phyloP scores from a whole-genome alignment of 768 basidiomycete species.

The Tricholoma terreum region DNA sequence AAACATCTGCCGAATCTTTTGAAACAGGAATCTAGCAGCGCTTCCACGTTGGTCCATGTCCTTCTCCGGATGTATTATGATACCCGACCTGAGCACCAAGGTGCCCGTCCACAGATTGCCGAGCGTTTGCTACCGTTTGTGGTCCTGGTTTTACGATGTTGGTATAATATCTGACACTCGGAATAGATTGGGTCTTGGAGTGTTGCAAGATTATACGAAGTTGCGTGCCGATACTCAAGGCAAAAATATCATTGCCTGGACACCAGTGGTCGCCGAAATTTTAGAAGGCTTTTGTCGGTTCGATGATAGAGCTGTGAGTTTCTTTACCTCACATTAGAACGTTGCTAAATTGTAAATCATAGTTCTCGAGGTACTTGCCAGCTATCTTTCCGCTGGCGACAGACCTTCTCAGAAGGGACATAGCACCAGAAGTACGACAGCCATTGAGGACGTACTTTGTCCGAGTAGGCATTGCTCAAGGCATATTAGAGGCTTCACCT shows the following conservation, averaged over 20 bases:
- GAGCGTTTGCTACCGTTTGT: conserved; percentile 70
- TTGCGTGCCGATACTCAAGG: conserved; percentile 87
- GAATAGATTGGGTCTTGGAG: conserved; percentile 77
- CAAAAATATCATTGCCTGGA: conserved; percentile 97
- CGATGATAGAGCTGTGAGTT: conserved; percentile 79
- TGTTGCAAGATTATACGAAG: conserved; percentile 88
- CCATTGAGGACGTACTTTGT: conserved; percentile 77
- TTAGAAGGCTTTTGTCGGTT: conserved; percentile 86
- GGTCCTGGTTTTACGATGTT: not conserved
- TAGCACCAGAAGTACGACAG: conserved; percentile 78
- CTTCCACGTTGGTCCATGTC: conserved; percentile 90
- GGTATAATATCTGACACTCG: conserved; percentile 7
- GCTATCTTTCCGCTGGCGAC: conserved; percentile 89
- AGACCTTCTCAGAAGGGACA: conserved; percentile 79
- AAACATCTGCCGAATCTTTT: conserved; percentile 96
- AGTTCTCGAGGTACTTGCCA: conserved; percentile 89
- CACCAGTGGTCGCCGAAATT: conserved; percentile 96
- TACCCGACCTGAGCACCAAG: conserved; percentile 81
- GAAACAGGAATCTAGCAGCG: conserved; percentile 97
- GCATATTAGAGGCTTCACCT: conserved; percentile 62
- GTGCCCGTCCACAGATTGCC: conserved; percentile 75
- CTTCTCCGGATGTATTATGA: conserved; percentile 94
- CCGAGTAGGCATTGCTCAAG: conserved; percentile 71
- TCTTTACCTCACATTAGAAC: not conserved
- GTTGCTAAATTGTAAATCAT: conserved; percentile 12